Percentiles rank a stretch among this genome's conserved stretches.
These are phyloP conservation scores for Gnaphalium uliginosum DNA, from an alignment of 129 eudicot genomes.

Conservation along the genomic window DNA sequence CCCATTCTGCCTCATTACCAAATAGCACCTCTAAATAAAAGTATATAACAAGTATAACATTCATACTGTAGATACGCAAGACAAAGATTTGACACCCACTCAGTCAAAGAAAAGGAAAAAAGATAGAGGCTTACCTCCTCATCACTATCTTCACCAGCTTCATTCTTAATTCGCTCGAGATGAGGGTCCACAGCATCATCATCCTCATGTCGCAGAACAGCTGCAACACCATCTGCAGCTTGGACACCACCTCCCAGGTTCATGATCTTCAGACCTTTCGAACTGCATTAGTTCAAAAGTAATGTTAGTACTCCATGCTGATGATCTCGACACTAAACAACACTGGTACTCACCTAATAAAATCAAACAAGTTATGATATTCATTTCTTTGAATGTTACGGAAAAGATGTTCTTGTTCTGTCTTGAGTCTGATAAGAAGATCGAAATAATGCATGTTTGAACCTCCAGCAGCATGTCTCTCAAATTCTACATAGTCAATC, in stretches of 20 bases:
- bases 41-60: background rate
- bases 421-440: constrained; percentile 76
- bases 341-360: constrained; percentile 63
- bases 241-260: constrained; percentile 64
- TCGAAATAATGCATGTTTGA: constrained; percentile 98
- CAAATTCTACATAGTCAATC: constrained; percentile 96
- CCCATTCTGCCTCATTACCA: background rate
- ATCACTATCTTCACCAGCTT: constrained; percentile 85
- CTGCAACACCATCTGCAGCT: constrained; percentile 71
- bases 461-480: constrained; percentile 96
- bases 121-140: constrained; percentile 60
- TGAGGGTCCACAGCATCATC: constrained; percentile 95
- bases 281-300: constrained; percentile 41
- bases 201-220: constrained; percentile 55
- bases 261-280: constrained; percentile 84
- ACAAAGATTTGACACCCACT: background rate
- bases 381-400: constrained; percentile 97
- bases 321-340: constrained; percentile 8
- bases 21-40: background rate
- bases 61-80: background rate
- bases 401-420: constrained; percentile 95
- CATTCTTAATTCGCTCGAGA: constrained; percentile 77
- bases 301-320: background rate
- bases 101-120: background rate
- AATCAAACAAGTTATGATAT: constrained; percentile 75